Evolutionary conservation across 1,284 basidiomycete species (phyloP).

Genomic region (Macrocybe sp.): DNA sequence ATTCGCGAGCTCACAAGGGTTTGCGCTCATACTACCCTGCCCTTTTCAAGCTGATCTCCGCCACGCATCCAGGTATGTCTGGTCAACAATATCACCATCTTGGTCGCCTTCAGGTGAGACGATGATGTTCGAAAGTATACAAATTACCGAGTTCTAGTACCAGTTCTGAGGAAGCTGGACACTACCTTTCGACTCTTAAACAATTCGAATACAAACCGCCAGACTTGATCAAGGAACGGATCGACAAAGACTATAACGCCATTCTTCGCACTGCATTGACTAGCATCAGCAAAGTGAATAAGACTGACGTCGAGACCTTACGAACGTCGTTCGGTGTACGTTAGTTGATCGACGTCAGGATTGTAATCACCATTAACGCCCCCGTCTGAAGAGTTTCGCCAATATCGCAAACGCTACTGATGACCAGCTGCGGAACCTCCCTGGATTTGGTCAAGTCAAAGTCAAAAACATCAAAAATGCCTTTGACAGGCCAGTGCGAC

Average conservation of each 20-base stretch:
- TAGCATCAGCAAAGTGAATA: conserved; percentile 91
- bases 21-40: conserved; percentile 6
- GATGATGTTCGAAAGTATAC: not conserved
- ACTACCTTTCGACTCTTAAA: conserved; percentile 90
- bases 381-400: conserved; percentile 67
- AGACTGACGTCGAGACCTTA: conserved; percentile 94
- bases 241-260: conserved; percentile 84
- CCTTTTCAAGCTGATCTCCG: conserved; percentile 5
- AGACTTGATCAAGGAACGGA: conserved; percentile 89
- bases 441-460: conserved; percentile 94
- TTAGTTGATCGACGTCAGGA: conserved; percentile 11
- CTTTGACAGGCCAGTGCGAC: conserved; percentile 73
- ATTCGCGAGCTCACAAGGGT: conserved; percentile 92
- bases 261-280: conserved; percentile 86
- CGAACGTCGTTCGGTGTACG: conserved; percentile 90
- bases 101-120: conserved; percentile 89
- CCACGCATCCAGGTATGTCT: conserved; percentile 58
- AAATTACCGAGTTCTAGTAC: not conserved
- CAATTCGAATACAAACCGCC: conserved; percentile 93
- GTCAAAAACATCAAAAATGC: conserved; percentile 79
- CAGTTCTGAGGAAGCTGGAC: conserved; percentile 87
- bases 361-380: conserved; percentile 6
- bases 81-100: conserved; percentile 89
- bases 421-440: conserved; percentile 77
- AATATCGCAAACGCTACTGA: conserved; percentile 70